Conservation (phyloP, 148 eudicot species). For the Rhododendron mucronatum region DNA sequence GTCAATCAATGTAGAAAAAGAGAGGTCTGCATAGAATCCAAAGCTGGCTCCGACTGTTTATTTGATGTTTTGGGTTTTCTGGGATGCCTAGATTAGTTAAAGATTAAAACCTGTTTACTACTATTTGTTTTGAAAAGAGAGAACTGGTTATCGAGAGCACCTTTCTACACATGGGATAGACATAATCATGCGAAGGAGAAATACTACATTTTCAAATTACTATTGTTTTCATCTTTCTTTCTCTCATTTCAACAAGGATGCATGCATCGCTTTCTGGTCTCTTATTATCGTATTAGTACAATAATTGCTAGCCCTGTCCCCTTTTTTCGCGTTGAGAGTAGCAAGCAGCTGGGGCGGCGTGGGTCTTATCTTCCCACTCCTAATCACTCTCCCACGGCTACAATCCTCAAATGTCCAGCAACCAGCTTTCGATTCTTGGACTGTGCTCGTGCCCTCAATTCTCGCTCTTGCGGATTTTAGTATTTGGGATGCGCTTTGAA, state of each 20-base stretch:
- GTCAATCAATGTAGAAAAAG: neutral
- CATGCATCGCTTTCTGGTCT: slow-evolving; percentile 4
- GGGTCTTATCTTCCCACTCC: slow-evolving; percentile 5
- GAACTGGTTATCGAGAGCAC: neutral
- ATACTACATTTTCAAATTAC: neutral
- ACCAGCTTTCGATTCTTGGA: neutral
- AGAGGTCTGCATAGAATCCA: neutral
- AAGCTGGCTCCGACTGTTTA: neutral
- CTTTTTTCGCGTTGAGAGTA: neutral
- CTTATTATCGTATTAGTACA: slow-evolving; percentile 1
- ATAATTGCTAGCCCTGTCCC: neutral
- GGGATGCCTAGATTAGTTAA: neutral
- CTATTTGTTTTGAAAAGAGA: neutral
- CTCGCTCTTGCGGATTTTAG: neutral
- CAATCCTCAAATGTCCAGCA: no score
- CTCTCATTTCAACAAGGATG: neutral
- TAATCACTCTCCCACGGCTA: neutral
- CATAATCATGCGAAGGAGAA: neutral
- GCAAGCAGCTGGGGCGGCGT: neutral
- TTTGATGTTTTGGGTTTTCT: neutral
- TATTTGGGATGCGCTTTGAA: no score
- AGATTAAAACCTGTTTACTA: neutral
- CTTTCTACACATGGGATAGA: neutral
- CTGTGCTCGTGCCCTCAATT: no score
- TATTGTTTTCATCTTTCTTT: neutral